A percentile compares a stretch with the other conserved stretches of the same genome.
These are phyloP conservation scores for Ogataea populi-albae DNA, from an alignment of 805 yeast species.

Conservation along the genomic window DNA sequence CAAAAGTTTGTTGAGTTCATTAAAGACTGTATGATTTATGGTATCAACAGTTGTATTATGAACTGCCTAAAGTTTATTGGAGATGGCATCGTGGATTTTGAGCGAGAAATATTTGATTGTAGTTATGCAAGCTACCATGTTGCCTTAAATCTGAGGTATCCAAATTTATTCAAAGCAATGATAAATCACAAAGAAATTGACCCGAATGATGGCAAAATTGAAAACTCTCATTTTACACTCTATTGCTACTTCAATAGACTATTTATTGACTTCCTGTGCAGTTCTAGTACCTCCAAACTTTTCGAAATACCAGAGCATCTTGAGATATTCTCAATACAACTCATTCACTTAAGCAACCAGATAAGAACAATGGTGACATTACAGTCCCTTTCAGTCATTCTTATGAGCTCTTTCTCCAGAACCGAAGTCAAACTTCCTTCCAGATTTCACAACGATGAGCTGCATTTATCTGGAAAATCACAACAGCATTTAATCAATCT, in stretches of 20 bases:
- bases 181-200: conserved; percentile 7
- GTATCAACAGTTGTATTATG: conserved; percentile 21
- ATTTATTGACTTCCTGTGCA: conserved; percentile 17
- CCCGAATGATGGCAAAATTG: background rate
- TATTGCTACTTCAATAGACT: conserved; percentile 19
- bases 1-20: conserved; percentile 24
- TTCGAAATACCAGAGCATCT: conserved; percentile 22
- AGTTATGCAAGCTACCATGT: conserved; percentile 12
- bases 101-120: conserved; percentile 21
- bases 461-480: conserved; percentile 4
- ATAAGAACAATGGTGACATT: conserved; percentile 12
- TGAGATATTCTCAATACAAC: conserved; percentile 16
- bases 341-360: conserved; percentile 12
- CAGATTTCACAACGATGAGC: background rate
- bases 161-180: conserved; percentile 19
- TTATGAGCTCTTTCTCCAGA: conserved; percentile 17
- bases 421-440: conserved; percentile 7
- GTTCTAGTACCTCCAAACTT: conserved; percentile 11
- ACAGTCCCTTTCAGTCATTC: conserved; percentile 17
- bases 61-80: conserved; percentile 17
- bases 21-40: conserved; percentile 25
- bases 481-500: conserved; percentile 14
- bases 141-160: conserved; percentile 18
- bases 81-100: conserved; percentile 19
- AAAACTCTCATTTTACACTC: background rate